Evolutionary conservation across 129 eudicot species (phyloP).

Genomic region (Sambucus nigra): DNA sequence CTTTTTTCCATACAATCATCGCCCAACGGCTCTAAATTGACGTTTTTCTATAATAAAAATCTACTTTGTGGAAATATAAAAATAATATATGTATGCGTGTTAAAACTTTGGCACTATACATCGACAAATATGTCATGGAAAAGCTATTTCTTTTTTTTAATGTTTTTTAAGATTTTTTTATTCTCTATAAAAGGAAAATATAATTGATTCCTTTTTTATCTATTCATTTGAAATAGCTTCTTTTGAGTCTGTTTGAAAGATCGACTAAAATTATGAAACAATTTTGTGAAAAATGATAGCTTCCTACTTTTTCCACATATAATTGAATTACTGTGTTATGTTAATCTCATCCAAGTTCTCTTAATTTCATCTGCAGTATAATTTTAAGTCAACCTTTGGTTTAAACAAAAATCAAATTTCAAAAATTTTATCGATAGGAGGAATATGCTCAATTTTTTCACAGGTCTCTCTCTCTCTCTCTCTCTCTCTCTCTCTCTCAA

Average conservation of each 20-base stretch:
- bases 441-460: conserved; percentile 83
- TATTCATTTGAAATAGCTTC: not conserved
- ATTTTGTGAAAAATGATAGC: not conserved
- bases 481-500: not conserved
- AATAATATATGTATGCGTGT: not conserved
- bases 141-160: too few relatives aligned
- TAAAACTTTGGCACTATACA: too few relatives aligned
- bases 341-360: not conserved
- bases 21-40: not conserved
- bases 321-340: too few relatives aligned
- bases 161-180: too few relatives aligned
- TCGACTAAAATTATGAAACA: not conserved
- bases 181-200: not conserved
- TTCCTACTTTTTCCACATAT: not conserved
- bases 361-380: conserved; percentile 45
- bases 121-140: not conserved
- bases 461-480: conserved; percentile 42
- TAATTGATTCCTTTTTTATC: too few relatives aligned
- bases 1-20: not conserved
- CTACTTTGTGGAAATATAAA: too few relatives aligned
- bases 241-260: not conserved
- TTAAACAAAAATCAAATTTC: conserved; percentile 90
- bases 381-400: conserved; percentile 82
- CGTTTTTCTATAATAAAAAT: too few relatives aligned
- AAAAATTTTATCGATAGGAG: conserved; percentile 70